These are phyloP conservation scores for Aspergillus sp. DNA, from an alignment of 2,329 filamentous ascomycete genomes.

Conservation along the genomic window DNA sequence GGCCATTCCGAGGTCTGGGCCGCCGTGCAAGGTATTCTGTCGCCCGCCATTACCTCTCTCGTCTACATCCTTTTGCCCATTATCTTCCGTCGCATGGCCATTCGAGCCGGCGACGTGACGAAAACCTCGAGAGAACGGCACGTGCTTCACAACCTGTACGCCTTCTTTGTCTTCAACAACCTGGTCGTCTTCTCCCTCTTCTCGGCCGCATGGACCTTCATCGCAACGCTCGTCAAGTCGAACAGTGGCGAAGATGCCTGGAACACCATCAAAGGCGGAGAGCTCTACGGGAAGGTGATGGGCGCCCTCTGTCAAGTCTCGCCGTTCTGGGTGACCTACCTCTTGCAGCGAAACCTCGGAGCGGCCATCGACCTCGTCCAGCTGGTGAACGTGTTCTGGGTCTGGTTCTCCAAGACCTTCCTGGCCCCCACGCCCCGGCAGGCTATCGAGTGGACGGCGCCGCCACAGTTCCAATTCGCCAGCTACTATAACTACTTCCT, in stretches of 20 bases:
- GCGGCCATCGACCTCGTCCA: conserved; percentile 94
- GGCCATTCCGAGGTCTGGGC: conserved; percentile 71
- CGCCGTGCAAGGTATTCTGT: conserved; percentile 85
- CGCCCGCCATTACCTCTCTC: conserved; percentile 81
- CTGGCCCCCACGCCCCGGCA: conserved; percentile 84
- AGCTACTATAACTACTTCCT: conserved; percentile 98
- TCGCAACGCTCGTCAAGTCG: conserved; percentile 62
- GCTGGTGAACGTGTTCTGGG: conserved; percentile 77
- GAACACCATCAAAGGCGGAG: conserved; percentile 64
- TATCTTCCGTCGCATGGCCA: conserved; percentile 83
- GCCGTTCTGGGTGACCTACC: conserved; percentile 90
- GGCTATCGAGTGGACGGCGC: conserved; percentile 88
- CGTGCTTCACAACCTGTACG: conserved; percentile 84
- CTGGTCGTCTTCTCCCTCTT: conserved; percentile 92
- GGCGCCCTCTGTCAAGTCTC: conserved; percentile 77
- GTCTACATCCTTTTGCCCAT: conserved; percentile 86
- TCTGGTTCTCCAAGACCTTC: conserved; percentile 82
- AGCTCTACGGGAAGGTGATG: conserved; percentile 66
- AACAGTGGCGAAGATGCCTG: conserved; percentile 63
- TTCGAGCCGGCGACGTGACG: conserved; percentile 80
- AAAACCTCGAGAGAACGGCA: conserved; percentile 92
- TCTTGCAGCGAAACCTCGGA: conserved; percentile 88
- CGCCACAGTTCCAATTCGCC: conserved; percentile 89
- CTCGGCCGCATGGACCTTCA: conserved; percentile 74
- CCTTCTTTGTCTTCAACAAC: conserved; percentile 98